Conservation (phyloP, 2,329 filamentous ascomycete species). For the Aspergillus sp. region DNA sequence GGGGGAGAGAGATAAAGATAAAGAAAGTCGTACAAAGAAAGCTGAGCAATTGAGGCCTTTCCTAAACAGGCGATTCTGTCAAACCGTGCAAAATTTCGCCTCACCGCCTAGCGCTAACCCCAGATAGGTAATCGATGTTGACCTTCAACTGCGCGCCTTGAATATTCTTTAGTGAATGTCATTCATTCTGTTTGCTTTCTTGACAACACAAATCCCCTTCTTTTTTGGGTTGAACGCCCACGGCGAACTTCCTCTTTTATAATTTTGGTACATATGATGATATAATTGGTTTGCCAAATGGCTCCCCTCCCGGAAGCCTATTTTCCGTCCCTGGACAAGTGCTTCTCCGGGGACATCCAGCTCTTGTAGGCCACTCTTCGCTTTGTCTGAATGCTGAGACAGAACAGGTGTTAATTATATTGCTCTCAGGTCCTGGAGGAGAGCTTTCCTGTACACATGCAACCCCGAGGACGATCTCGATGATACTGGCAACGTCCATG, state of each 20-base stretch:
- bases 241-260: constrained; percentile 4
- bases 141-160: constrained; percentile 23
- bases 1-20: neutral
- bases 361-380: constrained; percentile 56
- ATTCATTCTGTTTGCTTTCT: constrained; percentile 9
- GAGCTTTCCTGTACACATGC: constrained; percentile 48
- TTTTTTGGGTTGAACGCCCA: constrained; percentile 3
- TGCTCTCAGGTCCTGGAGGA: constrained; percentile 53
- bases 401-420: constrained; percentile 15
- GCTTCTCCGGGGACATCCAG: constrained; percentile 70
- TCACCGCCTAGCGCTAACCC: constrained; percentile 31
- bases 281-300: constrained; percentile 48
- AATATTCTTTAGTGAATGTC: constrained; percentile 23
- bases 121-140: constrained; percentile 34
- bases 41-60: constrained; percentile 5
- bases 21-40: neutral
- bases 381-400: neutral
- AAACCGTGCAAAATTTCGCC: constrained; percentile 14
- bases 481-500: constrained; percentile 52
- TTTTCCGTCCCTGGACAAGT: constrained; percentile 78
- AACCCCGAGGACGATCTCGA: constrained; percentile 38
- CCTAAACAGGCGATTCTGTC: constrained; percentile 9
- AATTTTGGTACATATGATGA: constrained; percentile 28
- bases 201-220: neutral
- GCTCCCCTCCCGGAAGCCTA: constrained; percentile 66